Evolutionary conservation across 768 basidiomycete species (phyloP).

Genomic region (Hemileccinum impolitum): DNA sequence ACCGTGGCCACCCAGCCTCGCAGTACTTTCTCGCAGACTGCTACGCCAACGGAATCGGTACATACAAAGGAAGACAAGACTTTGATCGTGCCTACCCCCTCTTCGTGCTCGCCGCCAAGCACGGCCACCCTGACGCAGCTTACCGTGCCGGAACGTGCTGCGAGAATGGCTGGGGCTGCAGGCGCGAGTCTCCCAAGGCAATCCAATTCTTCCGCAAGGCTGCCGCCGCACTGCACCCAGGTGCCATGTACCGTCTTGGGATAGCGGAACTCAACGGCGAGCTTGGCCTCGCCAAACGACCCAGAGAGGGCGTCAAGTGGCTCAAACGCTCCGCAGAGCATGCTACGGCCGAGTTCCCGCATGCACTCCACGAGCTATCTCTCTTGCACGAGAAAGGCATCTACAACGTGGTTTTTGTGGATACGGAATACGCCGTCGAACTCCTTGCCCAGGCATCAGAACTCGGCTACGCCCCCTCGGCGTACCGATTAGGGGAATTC

Average conservation of each 20-base stretch:
- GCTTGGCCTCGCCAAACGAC: constrained; percentile 77
- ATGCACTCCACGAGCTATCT: constrained; percentile 92
- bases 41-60: constrained; percentile 97
- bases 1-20: constrained; percentile 89
- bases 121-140: constrained; percentile 92
- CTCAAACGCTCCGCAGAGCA: constrained; percentile 95
- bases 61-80: constrained; percentile 85
- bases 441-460: constrained; percentile 93
- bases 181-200: constrained; percentile 88
- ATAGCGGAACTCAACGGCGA: constrained; percentile 96
- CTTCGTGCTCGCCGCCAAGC: constrained; percentile 94
- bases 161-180: constrained; percentile 98
- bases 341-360: constrained; percentile 92
- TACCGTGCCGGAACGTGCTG: constrained; percentile 97
- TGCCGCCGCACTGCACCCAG: constrained; percentile 85
- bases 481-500: constrained; percentile 93
- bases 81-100: constrained; percentile 97
- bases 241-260: constrained; percentile 95
- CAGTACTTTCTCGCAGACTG: constrained; percentile 99
- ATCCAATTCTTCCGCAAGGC: constrained; percentile 93
- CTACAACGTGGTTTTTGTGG: constrained; percentile 95
- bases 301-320: constrained; percentile 98
- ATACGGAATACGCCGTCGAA: constrained; percentile 93
- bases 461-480: constrained; percentile 93
- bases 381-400: constrained; percentile 96